Conservation (phyloP, 2,329 filamentous ascomycete species). For the Fusarium torreyae region DNA sequence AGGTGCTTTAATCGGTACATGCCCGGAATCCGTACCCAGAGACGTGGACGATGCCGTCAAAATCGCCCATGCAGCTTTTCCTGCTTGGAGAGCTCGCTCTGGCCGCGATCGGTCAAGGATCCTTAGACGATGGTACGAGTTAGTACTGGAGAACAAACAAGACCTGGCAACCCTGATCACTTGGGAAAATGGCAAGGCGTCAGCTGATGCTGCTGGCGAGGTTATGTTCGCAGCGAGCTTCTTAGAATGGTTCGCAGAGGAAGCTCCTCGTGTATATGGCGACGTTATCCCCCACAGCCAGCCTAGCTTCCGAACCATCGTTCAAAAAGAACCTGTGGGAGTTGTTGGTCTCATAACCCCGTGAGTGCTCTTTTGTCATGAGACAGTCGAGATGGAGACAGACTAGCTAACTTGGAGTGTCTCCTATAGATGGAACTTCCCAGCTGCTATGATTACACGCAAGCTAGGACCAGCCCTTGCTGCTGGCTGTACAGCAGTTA, state of each 20-base stretch:
- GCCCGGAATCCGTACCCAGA: conserved; percentile 77
- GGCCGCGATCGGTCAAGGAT: conserved; percentile 71
- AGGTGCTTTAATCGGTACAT: conserved; percentile 75
- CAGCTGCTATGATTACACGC: conserved; percentile 64
- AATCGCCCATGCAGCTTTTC: conserved; percentile 71
- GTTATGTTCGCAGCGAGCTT: conserved; percentile 73
- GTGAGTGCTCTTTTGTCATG: background rate
- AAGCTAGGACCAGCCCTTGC: conserved; percentile 69
- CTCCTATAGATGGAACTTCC: conserved; percentile 67
- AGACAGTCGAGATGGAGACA: too few relatives aligned
- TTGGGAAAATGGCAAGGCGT: conserved; percentile 79
- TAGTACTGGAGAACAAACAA: conserved; percentile 74
- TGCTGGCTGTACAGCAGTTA: conserved; percentile 83
- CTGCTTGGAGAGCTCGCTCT: conserved; percentile 70
- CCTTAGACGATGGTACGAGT: conserved; percentile 74
- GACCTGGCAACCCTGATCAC: conserved; percentile 78
- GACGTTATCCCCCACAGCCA: conserved; percentile 71
- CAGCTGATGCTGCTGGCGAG: conserved; percentile 71
- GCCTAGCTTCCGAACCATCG: conserved; percentile 75
- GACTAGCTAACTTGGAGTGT: too few relatives aligned
- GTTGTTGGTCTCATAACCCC: conserved; percentile 52
- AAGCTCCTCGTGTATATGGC: conserved; percentile 68
- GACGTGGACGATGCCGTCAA: conserved; percentile 79
- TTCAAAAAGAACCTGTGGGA: conserved; percentile 61
- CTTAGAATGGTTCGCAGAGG: conserved; percentile 69